Conservation (phyloP, 2,329 filamentous ascomycete genomes). For the Myriosclerotinia curreyana region DNA sequence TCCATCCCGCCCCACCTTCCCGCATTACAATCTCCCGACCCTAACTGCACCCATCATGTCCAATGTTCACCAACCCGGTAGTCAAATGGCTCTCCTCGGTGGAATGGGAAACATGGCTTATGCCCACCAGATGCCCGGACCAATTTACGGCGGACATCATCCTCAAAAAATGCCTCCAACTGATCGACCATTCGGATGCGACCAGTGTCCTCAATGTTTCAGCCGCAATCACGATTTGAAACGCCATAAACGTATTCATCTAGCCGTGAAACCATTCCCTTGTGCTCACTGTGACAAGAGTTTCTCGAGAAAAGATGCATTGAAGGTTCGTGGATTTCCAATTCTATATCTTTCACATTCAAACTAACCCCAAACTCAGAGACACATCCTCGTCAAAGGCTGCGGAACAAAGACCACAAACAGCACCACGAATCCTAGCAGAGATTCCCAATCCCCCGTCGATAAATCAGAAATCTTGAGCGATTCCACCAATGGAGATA, state of each 20-base stretch:
- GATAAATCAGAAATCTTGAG: conserved; percentile 37
- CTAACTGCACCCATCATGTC: conserved; percentile 69
- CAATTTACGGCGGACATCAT: conserved; percentile 60
- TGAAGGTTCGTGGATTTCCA: conserved; percentile 69
- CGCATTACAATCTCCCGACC: conserved; percentile 56
- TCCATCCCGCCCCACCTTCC: conserved; percentile 46
- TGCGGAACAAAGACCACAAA: conserved; percentile 50
- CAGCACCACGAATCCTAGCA: conserved; percentile 28
- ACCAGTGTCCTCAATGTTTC: conserved; percentile 88
- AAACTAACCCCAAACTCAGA: conserved; percentile 45
- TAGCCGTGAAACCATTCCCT: conserved; percentile 93
- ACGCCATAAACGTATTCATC: conserved; percentile 89
- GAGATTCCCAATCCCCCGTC: conserved; percentile 34
- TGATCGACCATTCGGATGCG: conserved; percentile 92
- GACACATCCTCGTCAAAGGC: conserved; percentile 66
- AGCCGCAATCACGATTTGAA: conserved; percentile 96
- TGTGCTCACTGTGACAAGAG: conserved; percentile 92
- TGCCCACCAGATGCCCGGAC: conserved; percentile 47
- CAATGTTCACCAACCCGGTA: conserved; percentile 71
- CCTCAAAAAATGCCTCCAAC: conserved; percentile 53
- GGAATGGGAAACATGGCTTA: conserved; percentile 45
- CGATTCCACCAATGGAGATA: conserved; percentile 35
- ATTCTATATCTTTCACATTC: conserved; percentile 24
- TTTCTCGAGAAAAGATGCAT: conserved; percentile 92
- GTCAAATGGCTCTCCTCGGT: conserved; percentile 69